Conservation (phyloP, 345 rosid genomes). For the Aquilaria malaccensis region DNA sequence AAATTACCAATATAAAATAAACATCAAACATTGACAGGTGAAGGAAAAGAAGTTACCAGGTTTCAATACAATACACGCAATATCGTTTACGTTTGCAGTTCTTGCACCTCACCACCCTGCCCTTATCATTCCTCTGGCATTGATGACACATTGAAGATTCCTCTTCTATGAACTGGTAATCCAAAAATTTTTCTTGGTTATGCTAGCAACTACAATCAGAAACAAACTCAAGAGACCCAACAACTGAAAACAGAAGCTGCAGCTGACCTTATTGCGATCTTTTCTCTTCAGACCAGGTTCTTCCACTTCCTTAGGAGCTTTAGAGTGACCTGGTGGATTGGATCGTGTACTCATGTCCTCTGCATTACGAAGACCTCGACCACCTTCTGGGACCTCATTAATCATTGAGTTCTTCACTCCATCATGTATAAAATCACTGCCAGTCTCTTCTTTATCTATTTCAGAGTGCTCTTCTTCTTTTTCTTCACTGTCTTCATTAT, state of each 20-base stretch:
- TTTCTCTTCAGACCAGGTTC: neutral
- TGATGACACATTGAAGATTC: conserved; percentile 44
- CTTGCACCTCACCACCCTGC: conserved; percentile 33
- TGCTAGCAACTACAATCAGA: too few species aligned
- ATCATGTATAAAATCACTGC: neutral
- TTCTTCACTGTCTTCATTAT: neutral
- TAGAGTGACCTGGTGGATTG: too few species aligned
- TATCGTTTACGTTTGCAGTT: conserved; percentile 34
- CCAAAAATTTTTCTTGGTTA: neutral
- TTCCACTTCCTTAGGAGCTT: neutral
- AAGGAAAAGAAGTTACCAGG: conserved; percentile 27
- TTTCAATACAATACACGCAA: conserved; percentile 34
- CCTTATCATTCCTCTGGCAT: conserved; percentile 48
- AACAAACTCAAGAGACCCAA: neutral
- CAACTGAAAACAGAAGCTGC: neutral
- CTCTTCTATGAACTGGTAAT: conserved; percentile 1
- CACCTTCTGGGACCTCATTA: neutral
- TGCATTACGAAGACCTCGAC: neutral
- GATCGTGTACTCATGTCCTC: neutral
- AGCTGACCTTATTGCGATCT: neutral
- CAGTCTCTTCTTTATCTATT: neutral
- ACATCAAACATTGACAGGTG: neutral
- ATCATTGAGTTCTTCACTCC: neutral
- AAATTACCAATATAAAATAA: neutral
- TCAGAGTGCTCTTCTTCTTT: neutral